Evolutionary conservation across 2,329 filamentous ascomycete genomes (phyloP).

Genomic region (Metarhizium robertsii): DNA sequence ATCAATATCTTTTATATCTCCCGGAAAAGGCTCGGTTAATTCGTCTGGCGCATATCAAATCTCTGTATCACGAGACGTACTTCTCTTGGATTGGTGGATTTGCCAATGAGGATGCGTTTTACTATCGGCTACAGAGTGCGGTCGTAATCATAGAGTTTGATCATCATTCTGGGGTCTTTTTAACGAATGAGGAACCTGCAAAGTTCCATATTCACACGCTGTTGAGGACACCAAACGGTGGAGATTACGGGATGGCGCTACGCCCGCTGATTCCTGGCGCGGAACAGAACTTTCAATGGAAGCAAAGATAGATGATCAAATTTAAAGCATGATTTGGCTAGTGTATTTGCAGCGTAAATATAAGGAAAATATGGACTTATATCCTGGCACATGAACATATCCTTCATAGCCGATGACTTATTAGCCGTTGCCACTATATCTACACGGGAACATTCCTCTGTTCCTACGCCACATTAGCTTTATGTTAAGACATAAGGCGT

Average conservation of each 20-base stretch:
- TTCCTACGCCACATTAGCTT: no score
- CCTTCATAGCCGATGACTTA: no score
- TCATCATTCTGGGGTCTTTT: slow-evolving; percentile 69
- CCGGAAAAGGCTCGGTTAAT: not conserved
- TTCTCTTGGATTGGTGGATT: slow-evolving; percentile 72
- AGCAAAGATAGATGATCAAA: not conserved
- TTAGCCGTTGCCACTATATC: no score
- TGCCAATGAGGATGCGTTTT: slow-evolving; percentile 60
- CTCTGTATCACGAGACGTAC: slow-evolving; percentile 60
- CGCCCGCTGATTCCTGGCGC: slow-evolving; percentile 25
- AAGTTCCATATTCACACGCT: slow-evolving; percentile 76
- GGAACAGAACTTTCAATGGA: slow-evolving; percentile 16
- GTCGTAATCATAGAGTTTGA: slow-evolving; percentile 71
- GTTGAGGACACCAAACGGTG: slow-evolving; percentile 61
- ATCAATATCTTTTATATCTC: not conserved
- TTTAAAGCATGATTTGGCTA: no score
- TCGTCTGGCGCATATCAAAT: slow-evolving; percentile 43
- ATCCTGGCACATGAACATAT: no score
- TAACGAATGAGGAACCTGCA: slow-evolving; percentile 62
- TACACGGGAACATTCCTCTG: no score
- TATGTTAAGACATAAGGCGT: no score
- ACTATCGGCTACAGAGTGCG: slow-evolving; percentile 68
- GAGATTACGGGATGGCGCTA: slow-evolving; percentile 61
- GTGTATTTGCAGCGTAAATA: no score
- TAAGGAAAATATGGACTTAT: no score